Conservation (phyloP, 306 rosid species). For the Sophora flavescens region DNA sequence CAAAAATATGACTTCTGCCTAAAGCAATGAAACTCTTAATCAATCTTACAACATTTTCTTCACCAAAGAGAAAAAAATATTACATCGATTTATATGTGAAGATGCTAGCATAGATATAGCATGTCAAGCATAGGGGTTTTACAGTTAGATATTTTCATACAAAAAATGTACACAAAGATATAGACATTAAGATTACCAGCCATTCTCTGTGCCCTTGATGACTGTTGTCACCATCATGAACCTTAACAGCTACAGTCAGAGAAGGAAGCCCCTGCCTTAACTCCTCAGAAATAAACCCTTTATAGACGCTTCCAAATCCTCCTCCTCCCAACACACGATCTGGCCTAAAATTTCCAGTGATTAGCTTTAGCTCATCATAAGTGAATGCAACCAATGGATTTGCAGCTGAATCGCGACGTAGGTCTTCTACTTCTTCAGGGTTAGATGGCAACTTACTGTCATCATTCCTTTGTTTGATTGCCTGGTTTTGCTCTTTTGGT, state of each 20-base stretch:
- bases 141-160: constrained; percentile 7
- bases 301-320: constrained; percentile 97
- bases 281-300: constrained; percentile 87
- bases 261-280: constrained; percentile 70
- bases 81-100: constrained; percentile 14
- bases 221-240: constrained; percentile 95
- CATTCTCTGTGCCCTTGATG: constrained; percentile 99
- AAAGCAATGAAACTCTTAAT: constrained; percentile 51
- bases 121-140: neutral
- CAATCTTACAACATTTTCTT: constrained; percentile 20
- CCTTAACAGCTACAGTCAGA: constrained; percentile 92
- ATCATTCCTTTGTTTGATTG: constrained; percentile 54
- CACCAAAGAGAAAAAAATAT: constrained; percentile 1
- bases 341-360: constrained; percentile 83
- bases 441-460: constrained; percentile 78
- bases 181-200: constrained; percentile 75
- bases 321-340: constrained; percentile 92
- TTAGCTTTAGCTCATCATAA: constrained; percentile 72
- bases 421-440: constrained; percentile 94
- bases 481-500: constrained; percentile 64
- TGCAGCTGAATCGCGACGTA: constrained; percentile 83
- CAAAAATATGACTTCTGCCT: constrained; percentile 99
- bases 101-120: neutral
- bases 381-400: constrained; percentile 89
- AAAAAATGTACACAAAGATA: constrained; percentile 16